A percentile compares a stretch with the other conserved stretches of the same genome.
Conservation (phyloP, 2,329 filamentous ascomycete genomes). For the Emericellopsis atlantica region DNA sequence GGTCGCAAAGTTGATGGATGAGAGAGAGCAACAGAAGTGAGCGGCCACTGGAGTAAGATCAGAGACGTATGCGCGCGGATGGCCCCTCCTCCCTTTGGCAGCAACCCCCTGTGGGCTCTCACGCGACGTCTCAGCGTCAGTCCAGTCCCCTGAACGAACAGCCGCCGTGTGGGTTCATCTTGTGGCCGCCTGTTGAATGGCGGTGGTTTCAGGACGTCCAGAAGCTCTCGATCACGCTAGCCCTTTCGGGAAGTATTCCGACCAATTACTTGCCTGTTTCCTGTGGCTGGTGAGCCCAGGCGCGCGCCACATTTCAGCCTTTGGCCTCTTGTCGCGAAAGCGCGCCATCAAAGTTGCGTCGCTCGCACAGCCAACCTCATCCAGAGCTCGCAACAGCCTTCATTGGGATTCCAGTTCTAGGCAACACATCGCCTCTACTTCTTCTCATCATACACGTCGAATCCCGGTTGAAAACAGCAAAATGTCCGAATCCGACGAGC, state of each 20-base stretch:
- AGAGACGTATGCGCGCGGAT: neutral
- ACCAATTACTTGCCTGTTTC: too few relatives aligned
- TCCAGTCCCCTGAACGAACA: neutral
- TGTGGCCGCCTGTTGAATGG: too few relatives aligned
- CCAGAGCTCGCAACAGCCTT: too few relatives aligned
- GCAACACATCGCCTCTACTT: neutral
- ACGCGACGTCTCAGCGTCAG: neutral
- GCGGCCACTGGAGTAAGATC: neutral
- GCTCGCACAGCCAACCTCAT: too few relatives aligned
- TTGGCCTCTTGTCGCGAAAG: too few relatives aligned
- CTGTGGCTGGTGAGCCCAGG: too few relatives aligned
- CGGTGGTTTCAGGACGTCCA: too few relatives aligned
- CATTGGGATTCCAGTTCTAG: too few relatives aligned
- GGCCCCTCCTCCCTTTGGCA: neutral
- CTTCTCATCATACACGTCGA: neutral
- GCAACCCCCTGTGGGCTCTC: neutral
- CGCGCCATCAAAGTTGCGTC: too few relatives aligned
- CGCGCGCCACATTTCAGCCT: too few relatives aligned
- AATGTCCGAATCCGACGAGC: constrained; percentile 47
- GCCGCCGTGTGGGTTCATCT: neutral
- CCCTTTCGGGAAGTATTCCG: too few relatives aligned
- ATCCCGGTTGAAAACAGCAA: neutral
- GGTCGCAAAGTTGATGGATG: neutral
- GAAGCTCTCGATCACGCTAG: too few relatives aligned
- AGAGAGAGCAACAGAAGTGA: neutral